These are phyloP conservation scores for Collybiopsis luxurians DNA, from an alignment of 768 basidiomycete genomes.

Conservation along the genomic window DNA sequence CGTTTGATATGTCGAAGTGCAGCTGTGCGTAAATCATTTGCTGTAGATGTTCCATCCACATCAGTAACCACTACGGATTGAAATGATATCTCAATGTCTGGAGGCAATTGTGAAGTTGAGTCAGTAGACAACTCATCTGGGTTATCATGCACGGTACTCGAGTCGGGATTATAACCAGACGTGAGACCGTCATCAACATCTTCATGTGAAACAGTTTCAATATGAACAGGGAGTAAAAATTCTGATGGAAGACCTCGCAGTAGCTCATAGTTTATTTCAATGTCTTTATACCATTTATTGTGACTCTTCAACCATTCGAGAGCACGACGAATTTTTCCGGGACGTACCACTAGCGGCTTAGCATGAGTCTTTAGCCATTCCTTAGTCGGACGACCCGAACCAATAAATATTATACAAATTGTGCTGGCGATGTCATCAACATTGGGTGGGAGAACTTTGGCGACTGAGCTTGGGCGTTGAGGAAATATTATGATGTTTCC, in stretches of 20 bases:
- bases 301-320: slow-evolving; percentile 33
- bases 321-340: slow-evolving; percentile 27
- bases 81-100: slow-evolving; percentile 11
- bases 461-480: slow-evolving; percentile 26
- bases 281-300: slow-evolving; percentile 31
- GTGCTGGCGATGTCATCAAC: slow-evolving; percentile 30
- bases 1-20: slow-evolving; percentile 30
- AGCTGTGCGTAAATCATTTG: slow-evolving; percentile 27
- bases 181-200: slow-evolving; percentile 12
- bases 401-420: slow-evolving; percentile 39
- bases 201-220: slow-evolving; percentile 20
- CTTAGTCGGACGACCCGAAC: slow-evolving; percentile 19
- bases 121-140: too few species aligned
- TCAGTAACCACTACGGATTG: slow-evolving; percentile 28
- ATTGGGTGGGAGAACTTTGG: slow-evolving; percentile 29
- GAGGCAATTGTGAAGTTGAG: background rate
- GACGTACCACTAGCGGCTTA: slow-evolving; percentile 29
- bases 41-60: slow-evolving; percentile 22
- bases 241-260: slow-evolving; percentile 17
- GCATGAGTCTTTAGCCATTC: slow-evolving; percentile 33
- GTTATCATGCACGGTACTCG: background rate
- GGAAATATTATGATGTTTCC: slow-evolving; percentile 43
- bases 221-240: slow-evolving; percentile 22
- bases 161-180: slow-evolving; percentile 15
- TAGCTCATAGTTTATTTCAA: slow-evolving; percentile 20